Base-by-base conservation (phyloP, 1,284 basidiomycete species). In the Mycosarcoma maydis region DNA sequence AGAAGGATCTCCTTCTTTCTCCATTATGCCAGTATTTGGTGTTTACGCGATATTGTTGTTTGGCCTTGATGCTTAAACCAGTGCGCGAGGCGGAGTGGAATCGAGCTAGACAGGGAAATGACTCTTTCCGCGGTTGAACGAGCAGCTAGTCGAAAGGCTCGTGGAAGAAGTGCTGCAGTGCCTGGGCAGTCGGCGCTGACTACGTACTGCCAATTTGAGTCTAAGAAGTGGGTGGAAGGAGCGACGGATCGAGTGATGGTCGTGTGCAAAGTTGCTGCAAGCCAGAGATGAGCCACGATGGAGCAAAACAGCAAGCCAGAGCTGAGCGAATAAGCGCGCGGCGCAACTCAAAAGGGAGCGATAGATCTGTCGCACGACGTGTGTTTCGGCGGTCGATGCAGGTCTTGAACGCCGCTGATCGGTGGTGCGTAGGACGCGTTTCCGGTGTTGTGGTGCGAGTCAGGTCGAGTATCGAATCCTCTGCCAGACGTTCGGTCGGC, bases 1-100 rank as follows among this genome's bases (percentile, higher is more conserved):
- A 9, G 78, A 80, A 14, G 80, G 72, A 42, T 81, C 78, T 48
- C 75, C 73, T 22, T 81, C 80, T 48, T 73, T 72, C 47, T 77
- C 74, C 76, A 77, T 72, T 59, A 27, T 65, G 50, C 16, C 19
- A 23, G 27, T 16, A n/a, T 27, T n/a, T 45, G 38, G 6, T 40
- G 38, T 38, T 41, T 40, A 38, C 37, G 6, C 29, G 33, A 38
- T 33, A n/a, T n/a, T n/a, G n/a, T 24, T 46, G 37, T 46, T 20
- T 52, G 33, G 37, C 38, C 27, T 20, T 9, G 37, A 17, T 17
- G 16, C 20, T 14, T 19, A 30, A 24, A 29, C 38, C 14, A 49
- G 33, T 40, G 46, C 33, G 22, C 46, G 3, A 6, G 33, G 20
- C 19, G 13, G 10, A 20, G 51, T 43, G 43, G 14, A 26, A 32